phyloP scores from a whole-genome alignment of 2,329 filamentous ascomycete species.

The Corniculantispora saksenae region DNA sequence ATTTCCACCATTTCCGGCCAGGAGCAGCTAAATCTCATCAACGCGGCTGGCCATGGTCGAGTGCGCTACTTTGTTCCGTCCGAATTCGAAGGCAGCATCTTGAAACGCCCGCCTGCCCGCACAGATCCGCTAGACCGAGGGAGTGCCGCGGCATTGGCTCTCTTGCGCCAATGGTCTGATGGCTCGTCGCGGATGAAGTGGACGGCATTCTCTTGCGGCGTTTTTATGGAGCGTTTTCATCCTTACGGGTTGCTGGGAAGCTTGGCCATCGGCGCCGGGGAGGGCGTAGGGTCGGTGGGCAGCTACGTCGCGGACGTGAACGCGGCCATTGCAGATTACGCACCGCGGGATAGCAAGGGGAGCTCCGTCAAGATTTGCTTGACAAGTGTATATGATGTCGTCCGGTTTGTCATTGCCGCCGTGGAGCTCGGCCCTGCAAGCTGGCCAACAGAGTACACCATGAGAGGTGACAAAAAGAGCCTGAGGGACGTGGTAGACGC shows the following conservation, averaged over 20 bases:
- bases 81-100: slow-evolving; percentile 70
- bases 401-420: slow-evolving; percentile 69
- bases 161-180: slow-evolving; percentile 54
- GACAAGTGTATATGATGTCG: slow-evolving; percentile 71
- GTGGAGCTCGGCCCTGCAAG: slow-evolving; percentile 58
- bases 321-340: slow-evolving; percentile 58
- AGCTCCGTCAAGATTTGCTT: slow-evolving; percentile 60
- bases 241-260: slow-evolving; percentile 59
- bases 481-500: slow-evolving; percentile 59
- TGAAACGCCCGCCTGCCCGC: slow-evolving; percentile 46
- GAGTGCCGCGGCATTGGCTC: slow-evolving; percentile 55
- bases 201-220: slow-evolving; percentile 71
- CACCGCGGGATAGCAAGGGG: slow-evolving; percentile 53
- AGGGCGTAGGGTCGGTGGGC: slow-evolving; percentile 57
- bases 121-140: slow-evolving; percentile 64
- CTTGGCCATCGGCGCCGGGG: slow-evolving; percentile 56
- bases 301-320: slow-evolving; percentile 67
- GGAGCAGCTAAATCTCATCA: slow-evolving; percentile 70
- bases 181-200: slow-evolving; percentile 57
- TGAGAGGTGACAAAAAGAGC: slow-evolving; percentile 66
- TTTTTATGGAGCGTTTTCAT: slow-evolving; percentile 75
- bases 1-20: slow-evolving; percentile 71
- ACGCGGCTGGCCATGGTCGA: slow-evolving; percentile 64
- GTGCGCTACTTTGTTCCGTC: slow-evolving; percentile 73
- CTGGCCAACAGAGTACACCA: slow-evolving; percentile 70